These are phyloP conservation scores for Castanea crenata DNA, from an alignment of 306 rosid species.

Conservation along the genomic window DNA sequence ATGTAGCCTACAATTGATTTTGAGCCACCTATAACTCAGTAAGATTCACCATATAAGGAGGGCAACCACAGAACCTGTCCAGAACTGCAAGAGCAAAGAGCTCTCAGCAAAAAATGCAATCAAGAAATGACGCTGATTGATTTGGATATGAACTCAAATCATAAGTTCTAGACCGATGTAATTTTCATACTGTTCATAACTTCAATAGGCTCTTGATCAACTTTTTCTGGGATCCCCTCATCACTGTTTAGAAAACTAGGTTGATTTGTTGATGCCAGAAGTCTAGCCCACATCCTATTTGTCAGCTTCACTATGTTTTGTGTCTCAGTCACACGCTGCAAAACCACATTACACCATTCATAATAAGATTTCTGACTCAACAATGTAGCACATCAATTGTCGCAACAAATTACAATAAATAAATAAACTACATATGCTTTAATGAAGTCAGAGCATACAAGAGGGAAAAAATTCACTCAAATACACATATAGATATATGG, in stretches of 20 bases:
- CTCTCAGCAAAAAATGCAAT: background rate
- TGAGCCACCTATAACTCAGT: background rate
- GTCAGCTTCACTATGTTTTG: constrained; percentile 61
- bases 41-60: background rate
- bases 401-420: background rate
- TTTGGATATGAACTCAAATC: background rate
- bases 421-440: background rate
- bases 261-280: constrained; percentile 91
- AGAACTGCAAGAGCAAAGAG: background rate
- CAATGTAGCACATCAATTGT: background rate
- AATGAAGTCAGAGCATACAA: background rate
- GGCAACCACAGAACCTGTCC: background rate
- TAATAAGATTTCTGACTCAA: background rate
- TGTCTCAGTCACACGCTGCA: constrained; percentile 84
- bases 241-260: constrained; percentile 63
- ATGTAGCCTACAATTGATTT: background rate
- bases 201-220: constrained; percentile 23
- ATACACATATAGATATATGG: background rate
- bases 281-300: constrained; percentile 93
- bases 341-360: constrained; percentile 17
- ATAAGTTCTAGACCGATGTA: constrained; percentile 25
- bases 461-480: background rate
- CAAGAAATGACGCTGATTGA: background rate
- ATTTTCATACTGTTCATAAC: constrained; percentile 25
- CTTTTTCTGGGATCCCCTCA: constrained; percentile 23